These are phyloP conservation scores for Solanum ossicruentum DNA, from an alignment of 257 asterid species.

Conservation along the genomic window DNA sequence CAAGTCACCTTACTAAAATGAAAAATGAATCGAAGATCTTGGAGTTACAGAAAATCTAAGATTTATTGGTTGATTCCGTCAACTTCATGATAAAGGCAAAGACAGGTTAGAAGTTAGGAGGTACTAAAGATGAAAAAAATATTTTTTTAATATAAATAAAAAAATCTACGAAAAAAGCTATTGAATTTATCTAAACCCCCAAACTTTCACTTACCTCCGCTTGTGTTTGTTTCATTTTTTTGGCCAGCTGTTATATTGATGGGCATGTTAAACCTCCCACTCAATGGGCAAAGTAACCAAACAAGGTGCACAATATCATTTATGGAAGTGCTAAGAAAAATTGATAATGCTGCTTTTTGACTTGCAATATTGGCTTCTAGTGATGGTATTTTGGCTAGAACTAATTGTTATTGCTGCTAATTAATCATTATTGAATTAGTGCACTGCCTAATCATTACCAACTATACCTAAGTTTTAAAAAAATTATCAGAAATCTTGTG, in stretches of 20 bases:
- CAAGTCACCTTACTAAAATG: not conserved
- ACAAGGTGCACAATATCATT: not conserved
- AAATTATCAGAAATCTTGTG: not conserved
- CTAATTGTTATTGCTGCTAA: not conserved
- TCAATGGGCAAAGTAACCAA: not conserved
- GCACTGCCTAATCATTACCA: conserved; percentile 30
- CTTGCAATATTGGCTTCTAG: not conserved
- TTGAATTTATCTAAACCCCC: no score
- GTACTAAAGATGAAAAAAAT: no score
- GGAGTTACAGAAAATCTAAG: not conserved
- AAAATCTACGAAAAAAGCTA: no score
- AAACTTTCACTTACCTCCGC: no score
- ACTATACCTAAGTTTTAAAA: not conserved
- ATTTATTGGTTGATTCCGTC: not conserved
- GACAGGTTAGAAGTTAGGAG: no score
- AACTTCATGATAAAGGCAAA: not conserved
- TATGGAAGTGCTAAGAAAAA: not conserved
- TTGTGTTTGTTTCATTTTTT: not conserved
- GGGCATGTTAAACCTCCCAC: not conserved
- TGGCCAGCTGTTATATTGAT: not conserved
- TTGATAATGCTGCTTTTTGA: conserved; percentile 11
- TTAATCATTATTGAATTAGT: conserved; percentile 31
- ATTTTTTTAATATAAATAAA: no score
- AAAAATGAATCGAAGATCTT: not conserved
- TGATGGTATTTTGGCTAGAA: not conserved